A percentile compares a stretch with the other conserved stretches of the same genome.
These are phyloP conservation scores for Casaregolazyma suthepensis DNA, from an alignment of 1,139 yeast species.

Conservation along the genomic window DNA sequence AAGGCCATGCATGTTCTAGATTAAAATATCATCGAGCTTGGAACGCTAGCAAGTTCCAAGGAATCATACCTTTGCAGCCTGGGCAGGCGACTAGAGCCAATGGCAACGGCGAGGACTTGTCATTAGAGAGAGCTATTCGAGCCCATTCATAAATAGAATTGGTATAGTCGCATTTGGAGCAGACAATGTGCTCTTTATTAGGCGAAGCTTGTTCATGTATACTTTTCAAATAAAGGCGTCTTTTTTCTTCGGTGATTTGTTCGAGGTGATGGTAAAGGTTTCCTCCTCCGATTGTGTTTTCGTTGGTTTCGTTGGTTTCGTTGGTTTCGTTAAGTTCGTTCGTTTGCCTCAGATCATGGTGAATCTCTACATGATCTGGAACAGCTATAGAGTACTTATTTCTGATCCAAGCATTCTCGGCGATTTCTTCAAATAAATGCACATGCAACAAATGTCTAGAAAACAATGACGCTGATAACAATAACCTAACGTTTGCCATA, in stretches of 20 bases:
- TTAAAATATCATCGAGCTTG: not conserved
- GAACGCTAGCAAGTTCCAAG: constrained; percentile 4
- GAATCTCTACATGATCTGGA: constrained; percentile 17
- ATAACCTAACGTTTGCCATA: constrained; percentile 46
- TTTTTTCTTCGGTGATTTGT: constrained; percentile 4
- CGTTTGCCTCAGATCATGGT: constrained; percentile 13
- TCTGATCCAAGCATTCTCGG: constrained; percentile 20
- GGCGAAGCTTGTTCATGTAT: not conserved
- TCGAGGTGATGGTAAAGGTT: constrained; percentile 3
- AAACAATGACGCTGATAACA: constrained; percentile 35
- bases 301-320: not conserved
- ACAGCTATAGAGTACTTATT: constrained; percentile 22
- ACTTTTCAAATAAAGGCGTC: not conserved
- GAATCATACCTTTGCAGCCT: not conserved
- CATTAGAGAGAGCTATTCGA: not conserved
- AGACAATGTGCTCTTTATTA: not conserved
- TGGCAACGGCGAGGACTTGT: constrained; percentile 1
- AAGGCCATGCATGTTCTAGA: not conserved
- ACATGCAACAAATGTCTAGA: constrained; percentile 23
- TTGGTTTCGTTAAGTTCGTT: not conserved
- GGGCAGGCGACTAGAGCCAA: not conserved
- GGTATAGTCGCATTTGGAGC: constrained; percentile 5
- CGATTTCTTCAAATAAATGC: constrained; percentile 23
- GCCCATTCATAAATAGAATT: constrained; percentile 1
- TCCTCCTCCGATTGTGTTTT: constrained; percentile 16